Conservation (phyloP, 306 rosid species). For the Carpinus fangiana region DNA sequence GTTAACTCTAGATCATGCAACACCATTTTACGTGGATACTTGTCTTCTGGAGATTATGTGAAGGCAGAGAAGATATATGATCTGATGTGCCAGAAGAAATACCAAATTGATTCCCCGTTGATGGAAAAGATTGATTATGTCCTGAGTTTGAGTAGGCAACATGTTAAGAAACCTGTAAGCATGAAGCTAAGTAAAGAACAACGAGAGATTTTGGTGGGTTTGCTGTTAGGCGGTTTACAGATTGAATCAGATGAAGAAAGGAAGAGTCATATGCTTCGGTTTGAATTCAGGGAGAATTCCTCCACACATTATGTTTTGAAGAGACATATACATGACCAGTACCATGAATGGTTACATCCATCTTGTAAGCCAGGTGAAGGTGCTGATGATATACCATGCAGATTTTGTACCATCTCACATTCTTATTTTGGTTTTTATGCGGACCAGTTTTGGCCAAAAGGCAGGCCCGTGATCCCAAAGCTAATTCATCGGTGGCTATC, state of each 20-base stretch:
- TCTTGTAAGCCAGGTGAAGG: slow-evolving; percentile 55
- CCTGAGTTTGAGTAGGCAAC: slow-evolving; percentile 68
- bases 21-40: slow-evolving; percentile 74
- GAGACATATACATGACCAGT: slow-evolving; percentile 65
- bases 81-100: slow-evolving; percentile 76
- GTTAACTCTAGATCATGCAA: slow-evolving; percentile 78
- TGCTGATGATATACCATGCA: slow-evolving; percentile 50
- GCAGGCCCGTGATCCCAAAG: slow-evolving; percentile 67
- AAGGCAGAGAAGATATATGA: slow-evolving; percentile 78
- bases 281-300: slow-evolving; percentile 61
- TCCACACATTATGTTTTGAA: slow-evolving; percentile 48
- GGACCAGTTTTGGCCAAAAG: slow-evolving; percentile 88
- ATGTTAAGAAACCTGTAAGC: slow-evolving; percentile 54
- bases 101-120: slow-evolving; percentile 58
- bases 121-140: slow-evolving; percentile 76
- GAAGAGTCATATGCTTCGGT: slow-evolving; percentile 64
- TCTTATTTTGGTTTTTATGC: slow-evolving; percentile 77
- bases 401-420: slow-evolving; percentile 65
- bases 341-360: slow-evolving; percentile 90
- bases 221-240: slow-evolving; percentile 81
- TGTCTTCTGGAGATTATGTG: slow-evolving; percentile 54
- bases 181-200: slow-evolving; percentile 80
- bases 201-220: slow-evolving; percentile 80
- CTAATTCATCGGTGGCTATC: slow-evolving; percentile 89
- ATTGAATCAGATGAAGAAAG: slow-evolving; percentile 73